Base-by-base conservation (phyloP, 805 yeast species). In the Suhomyces sp. region DNA sequence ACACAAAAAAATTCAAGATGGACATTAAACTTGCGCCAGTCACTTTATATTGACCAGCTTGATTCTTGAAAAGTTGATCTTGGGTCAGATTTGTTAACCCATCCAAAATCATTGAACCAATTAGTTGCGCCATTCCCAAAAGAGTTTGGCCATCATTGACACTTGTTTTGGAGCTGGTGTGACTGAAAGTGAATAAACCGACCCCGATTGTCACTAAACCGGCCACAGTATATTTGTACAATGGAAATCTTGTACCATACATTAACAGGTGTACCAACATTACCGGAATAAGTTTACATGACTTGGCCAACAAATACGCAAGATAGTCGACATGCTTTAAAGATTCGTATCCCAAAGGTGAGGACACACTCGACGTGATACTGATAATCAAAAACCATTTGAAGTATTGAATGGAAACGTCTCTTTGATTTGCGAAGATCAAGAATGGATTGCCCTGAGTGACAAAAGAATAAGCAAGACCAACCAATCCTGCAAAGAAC, bases 231-330 rank as follows among this genome's bases (percentile, higher is more conserved):
- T 85, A 85, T 60, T 93, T 93, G 61, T 81, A 79, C 2, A 59
- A 36, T 0, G 96, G 88, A 57, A 87, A 91, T 35, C 60, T 63
- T 4, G 84, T 77, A 27, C 83, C 70, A 61, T 88, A 91, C 9
- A 86, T 49, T 11, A 79, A 47, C 38, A 81, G 63, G 51, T 88
- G 96, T 3, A 93, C 84, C 21, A 85, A 54, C 83, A 93, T 80
- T n/a, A 91, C 95, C 0, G 99, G 99, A 15, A 93, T 77, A 58
- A 93, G 71, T 52, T 93, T 93, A 57, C 98, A 91, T 36, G 95
- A 83, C 55, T 93, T 93, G 13, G 96, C 95, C 42, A 93, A 71
- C 43, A 91, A 73, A 48, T 77, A 83, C 0, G 95, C 83, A 51
- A 93, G 65, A 54, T 85, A 93, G 53, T 87, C 96, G 20, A 93